phyloP scores from a whole-genome alignment of 2,329 filamentous ascomycete species.

The Pseudocercospora fuligena region DNA sequence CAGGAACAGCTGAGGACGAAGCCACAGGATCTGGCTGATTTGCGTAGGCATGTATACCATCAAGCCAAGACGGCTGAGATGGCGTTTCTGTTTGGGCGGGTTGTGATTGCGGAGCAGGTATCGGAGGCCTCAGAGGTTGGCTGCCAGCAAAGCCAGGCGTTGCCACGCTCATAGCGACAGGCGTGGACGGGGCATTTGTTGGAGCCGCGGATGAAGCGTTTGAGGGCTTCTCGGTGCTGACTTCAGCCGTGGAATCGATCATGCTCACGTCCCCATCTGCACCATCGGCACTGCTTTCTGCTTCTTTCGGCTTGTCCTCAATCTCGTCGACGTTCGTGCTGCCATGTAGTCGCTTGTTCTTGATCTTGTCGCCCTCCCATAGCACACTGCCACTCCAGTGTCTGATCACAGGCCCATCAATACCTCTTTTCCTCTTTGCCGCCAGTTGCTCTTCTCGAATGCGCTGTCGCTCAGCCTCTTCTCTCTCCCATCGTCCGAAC shows the following conservation, averaged over 20 bases:
- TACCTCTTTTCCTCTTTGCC: conserved; percentile 81
- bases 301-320: conserved; percentile 28
- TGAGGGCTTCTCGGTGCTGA: conserved; percentile 11
- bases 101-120: conserved; percentile 8
- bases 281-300: conserved; percentile 50
- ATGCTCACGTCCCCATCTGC: conserved; percentile 54
- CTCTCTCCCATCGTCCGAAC: conserved; percentile 89
- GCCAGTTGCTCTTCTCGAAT: conserved; percentile 82
- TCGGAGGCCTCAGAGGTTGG: conserved; percentile 9
- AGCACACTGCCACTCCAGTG: conserved; percentile 92
- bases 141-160: conserved; percentile 24
- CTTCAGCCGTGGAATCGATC: conserved; percentile 2
- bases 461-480: conserved; percentile 85
- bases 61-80: conserved; percentile 43
- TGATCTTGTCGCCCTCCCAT: conserved; percentile 77
- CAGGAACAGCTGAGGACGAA: conserved; percentile 25
- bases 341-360: conserved; percentile 52
- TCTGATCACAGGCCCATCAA: conserved; percentile 86
- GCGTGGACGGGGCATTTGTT: conserved; percentile 8
- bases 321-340: conserved; percentile 37
- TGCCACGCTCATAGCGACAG: conserved; percentile 7
- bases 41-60: conserved; percentile 53
- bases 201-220: conserved; percentile 15
- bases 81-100: conserved; percentile 20
- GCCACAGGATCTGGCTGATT: conserved; percentile 30